Percentiles rank a stretch among this genome's conserved stretches.
Evolutionary conservation across 139 green algal genomes (phyloP).

Genomic region (Picochlorum sp.): DNA sequence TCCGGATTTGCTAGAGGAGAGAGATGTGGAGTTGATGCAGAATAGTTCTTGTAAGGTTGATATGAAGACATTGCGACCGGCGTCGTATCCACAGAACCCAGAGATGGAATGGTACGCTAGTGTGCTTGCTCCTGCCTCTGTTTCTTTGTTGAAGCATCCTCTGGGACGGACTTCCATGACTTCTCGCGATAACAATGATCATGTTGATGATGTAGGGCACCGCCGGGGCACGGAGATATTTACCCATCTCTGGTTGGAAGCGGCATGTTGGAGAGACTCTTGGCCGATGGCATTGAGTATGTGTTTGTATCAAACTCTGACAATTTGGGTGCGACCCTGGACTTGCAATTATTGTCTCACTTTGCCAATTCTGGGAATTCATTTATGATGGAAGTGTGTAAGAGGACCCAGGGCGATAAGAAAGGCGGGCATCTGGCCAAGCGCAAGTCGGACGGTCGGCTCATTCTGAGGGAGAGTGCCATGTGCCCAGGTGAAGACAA

Average conservation of each 20-base stretch:
- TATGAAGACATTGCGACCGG: constrained; percentile 53
- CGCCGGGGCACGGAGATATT: constrained; percentile 88
- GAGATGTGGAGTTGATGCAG: constrained; percentile 78
- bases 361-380: constrained; percentile 61
- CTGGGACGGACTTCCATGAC: neutral
- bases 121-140: constrained; percentile 11
- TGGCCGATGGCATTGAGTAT: constrained; percentile 58
- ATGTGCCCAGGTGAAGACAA: constrained; percentile 82
- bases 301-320: constrained; percentile 75
- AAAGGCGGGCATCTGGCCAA: constrained; percentile 80
- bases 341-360: constrained; percentile 72
- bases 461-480: constrained; percentile 79
- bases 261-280: constrained; percentile 76
- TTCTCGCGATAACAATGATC: neutral
- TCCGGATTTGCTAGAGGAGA: constrained; percentile 59
- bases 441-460: constrained; percentile 54
- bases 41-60: constrained; percentile 86
- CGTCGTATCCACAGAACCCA: constrained; percentile 41
- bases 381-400: constrained; percentile 87
- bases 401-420: constrained; percentile 83
- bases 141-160: neutral
- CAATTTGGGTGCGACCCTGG: constrained; percentile 84
- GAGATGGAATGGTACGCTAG: constrained; percentile 64
- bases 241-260: constrained; percentile 82
- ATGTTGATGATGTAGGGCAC: constrained; percentile 46